Evolutionary conservation across 371 early-diverging fungal species (phyloP), one percentile per base, ranked within the genome.

Genomic region (Nematocida parisii): DNA sequence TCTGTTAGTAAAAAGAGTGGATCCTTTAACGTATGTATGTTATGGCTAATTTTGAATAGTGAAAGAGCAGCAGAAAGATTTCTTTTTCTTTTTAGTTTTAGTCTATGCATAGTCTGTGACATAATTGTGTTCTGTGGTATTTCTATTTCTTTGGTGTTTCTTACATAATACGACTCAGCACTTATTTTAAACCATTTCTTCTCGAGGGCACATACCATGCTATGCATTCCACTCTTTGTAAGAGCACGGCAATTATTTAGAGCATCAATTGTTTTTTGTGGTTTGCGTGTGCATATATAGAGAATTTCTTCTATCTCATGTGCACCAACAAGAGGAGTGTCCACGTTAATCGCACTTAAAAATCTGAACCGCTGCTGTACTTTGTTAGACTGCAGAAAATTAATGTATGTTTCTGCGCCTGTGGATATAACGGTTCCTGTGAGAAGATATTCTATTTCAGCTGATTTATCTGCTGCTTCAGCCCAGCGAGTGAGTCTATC

Each of bases 231-330:
- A 33, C n/a, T 22, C 9, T 33, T 67, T 27, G 50, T n/a, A 9
- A 77, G 66, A 44, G 22, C 39, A 27, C 57, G 15, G n/a, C 42
- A 44, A 6, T 55, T 71, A 5, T 70, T 66, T 11, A 77, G 57
- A 5, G 80, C 66, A 4, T 7, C 9, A 9, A 52, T 6, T 20
- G 56, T 39, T 11, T 61, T 15, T 7, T 67, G 18, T 11, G 5
- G 18, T 18, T 27, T 52, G 11, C 60, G 15, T 20, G 80, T 55
- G 80, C 80, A 77, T 18, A 77, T 58, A 45, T 67, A 71, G 1
- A 77, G 80, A 39, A 71, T 60, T 57, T 77, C 80, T 56, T 77
- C 80, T 61, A 70, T 47, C 52, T 77, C 71, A 22, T 22, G 22
- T 27, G 40, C 57, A 9, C 18, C 1, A 6, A 11, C 68, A 46